A percentile compares a stretch with the other conserved stretches of the same genome.
Evolutionary conservation across 73 alveolate genomes (phyloP).

Genomic region (Stentor roeselii): DNA sequence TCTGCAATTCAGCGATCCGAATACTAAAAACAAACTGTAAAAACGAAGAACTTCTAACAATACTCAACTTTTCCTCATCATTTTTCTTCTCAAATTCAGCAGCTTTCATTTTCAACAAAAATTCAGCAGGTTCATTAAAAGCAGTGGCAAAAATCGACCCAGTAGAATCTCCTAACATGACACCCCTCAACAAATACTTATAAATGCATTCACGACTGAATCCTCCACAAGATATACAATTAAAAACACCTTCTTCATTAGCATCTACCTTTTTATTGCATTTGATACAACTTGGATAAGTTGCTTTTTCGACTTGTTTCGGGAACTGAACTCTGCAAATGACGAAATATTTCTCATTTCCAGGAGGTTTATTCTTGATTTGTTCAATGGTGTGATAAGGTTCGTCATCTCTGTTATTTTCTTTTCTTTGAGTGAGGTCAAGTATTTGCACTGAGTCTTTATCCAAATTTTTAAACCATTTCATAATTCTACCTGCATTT

Average conservation of each 20-base stretch:
- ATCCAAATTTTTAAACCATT: not conserved
- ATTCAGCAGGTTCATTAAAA: not conserved
- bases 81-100: not conserved
- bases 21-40: not conserved
- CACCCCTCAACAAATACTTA: not conserved
- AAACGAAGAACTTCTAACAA: not conserved
- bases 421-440: not conserved
- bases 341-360: not conserved
- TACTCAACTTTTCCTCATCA: not conserved
- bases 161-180: not conserved
- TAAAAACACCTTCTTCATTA: not conserved
- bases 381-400: not conserved
- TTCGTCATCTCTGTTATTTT: not conserved
- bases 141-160: not conserved
- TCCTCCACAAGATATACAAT: not conserved
- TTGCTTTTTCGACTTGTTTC: not conserved
- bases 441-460: not conserved
- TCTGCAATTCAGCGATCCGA: not conserved
- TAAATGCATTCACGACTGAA: not conserved
- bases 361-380: not conserved
- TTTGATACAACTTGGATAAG: not conserved
- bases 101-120: not conserved
- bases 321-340: not conserved
- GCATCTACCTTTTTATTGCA: not conserved
- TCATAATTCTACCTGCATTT: not conserved